Evolutionary conservation across 148 eudicot species (phyloP).

Genomic region (Tetragonia tetragonoides): DNA sequence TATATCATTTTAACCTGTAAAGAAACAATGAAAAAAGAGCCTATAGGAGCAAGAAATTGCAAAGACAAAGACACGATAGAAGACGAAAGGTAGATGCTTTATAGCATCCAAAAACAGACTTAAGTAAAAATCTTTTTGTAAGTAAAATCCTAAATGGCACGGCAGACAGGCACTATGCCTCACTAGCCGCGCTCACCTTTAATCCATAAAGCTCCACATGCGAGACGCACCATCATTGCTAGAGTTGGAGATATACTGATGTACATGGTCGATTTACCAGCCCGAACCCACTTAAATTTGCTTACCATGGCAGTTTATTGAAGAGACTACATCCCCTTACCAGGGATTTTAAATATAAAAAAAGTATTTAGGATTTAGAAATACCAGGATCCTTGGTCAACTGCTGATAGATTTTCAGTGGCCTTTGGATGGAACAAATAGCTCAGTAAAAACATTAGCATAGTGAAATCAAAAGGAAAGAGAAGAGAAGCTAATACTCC

Average conservation of each 20-base stretch:
- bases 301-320: constrained; percentile 70
- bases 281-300: constrained; percentile 50
- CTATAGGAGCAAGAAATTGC: constrained; percentile 24
- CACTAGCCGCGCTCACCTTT: constrained; percentile 99
- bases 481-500: constrained; percentile 60
- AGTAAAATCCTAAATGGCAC: constrained; percentile 74
- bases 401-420: constrained; percentile 59
- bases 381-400: constrained; percentile 78
- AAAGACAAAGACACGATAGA: constrained; percentile 2
- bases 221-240: constrained; percentile 75
- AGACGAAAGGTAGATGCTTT: constrained; percentile 24
- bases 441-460: constrained; percentile 57
- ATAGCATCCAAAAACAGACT: constrained; percentile 20
- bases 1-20: constrained; percentile 76
- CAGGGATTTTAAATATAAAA: constrained; percentile 55
- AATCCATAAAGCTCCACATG: constrained; percentile 62
- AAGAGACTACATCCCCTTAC: constrained; percentile 81
- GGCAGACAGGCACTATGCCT: constrained; percentile 94
- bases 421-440: constrained; percentile 57
- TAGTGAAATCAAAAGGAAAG: constrained; percentile 41
- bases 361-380: constrained; percentile 30
- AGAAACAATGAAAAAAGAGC: constrained; percentile 12
- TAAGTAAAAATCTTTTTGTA: constrained; percentile 30
- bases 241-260: constrained; percentile 57
- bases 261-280: constrained; percentile 63